Evolutionary conservation across 352 stramenopile genomes (phyloP), one percentile per base, ranked within the genome.

Genomic region (Globisporangium echinulatum): DNA sequence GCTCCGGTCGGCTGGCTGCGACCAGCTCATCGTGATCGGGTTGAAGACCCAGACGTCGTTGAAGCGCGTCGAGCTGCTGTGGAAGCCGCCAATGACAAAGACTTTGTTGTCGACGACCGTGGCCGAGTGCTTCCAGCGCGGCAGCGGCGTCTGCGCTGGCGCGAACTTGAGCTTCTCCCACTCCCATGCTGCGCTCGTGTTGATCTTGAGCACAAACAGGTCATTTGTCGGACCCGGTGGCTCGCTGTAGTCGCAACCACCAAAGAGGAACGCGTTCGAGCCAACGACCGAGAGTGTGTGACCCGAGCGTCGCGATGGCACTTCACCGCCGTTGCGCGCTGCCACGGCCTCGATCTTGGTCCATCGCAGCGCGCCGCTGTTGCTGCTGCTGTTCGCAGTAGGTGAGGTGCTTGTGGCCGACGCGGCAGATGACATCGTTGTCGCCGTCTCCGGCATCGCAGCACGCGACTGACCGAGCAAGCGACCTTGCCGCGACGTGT

Each of bases 31-130:
- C 19, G 77, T 97, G 66, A 92, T 91, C 10, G 93, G 91, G 55
- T 98, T 97, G 63, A 98, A 97, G 49, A 98, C 68, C 94, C 96
- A 99, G n/a, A 98, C 56, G 67, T 99, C 96, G 56, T 98, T 98
- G 52, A 98, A 97, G 8, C 93, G 79, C 52, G 73, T 73, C 3
- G 77, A 79, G 59, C 78, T 88, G 61, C 71, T 96, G 57, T 92
- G 83, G 67, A 98, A 98, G 7, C 96, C 96, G 7, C 96, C 96
- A 70, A 99, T 98, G 13, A 98, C 66, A 44, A 97, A 80, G 49
- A 98, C 94, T 66, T 90, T 89, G 63, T 79, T 79, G 75, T 93
- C 84, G 57, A 96, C 82, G 52, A 90, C 75, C 4, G 84, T 93
- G 33, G 90, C 89, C 57, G 85, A 96, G 72, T 98, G 95, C 61